Evolutionary conservation across 805 yeast genomes (phyloP), one percentile per base, ranked within the genome.

Genomic region (Ogataea naganishii): DNA sequence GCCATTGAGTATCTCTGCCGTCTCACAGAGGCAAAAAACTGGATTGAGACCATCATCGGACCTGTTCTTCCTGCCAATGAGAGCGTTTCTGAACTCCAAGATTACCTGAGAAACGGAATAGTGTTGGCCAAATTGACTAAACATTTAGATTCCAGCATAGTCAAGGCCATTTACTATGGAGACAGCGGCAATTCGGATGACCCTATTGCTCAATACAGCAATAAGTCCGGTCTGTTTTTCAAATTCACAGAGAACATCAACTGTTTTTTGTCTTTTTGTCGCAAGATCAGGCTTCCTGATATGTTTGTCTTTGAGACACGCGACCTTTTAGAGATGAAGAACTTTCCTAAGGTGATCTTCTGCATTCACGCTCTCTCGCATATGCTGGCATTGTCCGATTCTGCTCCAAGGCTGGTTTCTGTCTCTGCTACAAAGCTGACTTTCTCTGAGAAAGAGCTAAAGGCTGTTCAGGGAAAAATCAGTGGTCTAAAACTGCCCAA

Each of bases 161-260:
- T 75, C 28, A 60, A 63, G 40, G 53, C 72, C 51, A 49, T 80
- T 70, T 44, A 73, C 73, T 28, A 69, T 68, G 42, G 81, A 63
- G 40, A 41, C 48, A 33, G 34, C 27, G 35, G 31, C 22, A 25
- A 32, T 5, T 18, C 40, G 2, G 32, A 38, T 15, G 29, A 23
- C 9, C 35, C 31, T 20, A 17, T 8, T 7, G 34, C 35, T 4
- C 36, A 41, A 12, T 47, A 40, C 31, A 52, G 47, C 48, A 51
- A 48, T 24, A 60, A 48, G 34, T 38, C 41, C 3, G 55, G 49
- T 1, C 64, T 88, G 23, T 88, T 85, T 50, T 92, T 84, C 62
- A 75, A 81, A 38, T 95, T 85, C 52, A 84, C 95, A 0, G 96
- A 92, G 49, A 92, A 92, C 50, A 89, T 92, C 48, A 84, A 85